Conservation (phyloP, 495 filamentous ascomycete genomes). For the Penicillium tannophilum region DNA sequence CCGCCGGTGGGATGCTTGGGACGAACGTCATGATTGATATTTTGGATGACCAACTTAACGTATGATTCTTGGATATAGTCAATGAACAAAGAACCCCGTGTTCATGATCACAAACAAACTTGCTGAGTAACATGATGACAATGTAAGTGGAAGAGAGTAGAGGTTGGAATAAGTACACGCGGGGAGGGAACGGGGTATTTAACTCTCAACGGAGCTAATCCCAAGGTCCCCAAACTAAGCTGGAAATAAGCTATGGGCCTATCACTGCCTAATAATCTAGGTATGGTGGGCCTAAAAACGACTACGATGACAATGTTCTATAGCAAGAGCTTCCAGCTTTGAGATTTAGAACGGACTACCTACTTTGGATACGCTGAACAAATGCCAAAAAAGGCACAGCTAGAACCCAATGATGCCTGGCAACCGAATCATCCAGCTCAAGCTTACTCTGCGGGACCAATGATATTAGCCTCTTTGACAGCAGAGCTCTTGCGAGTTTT, state of each 20-base stretch:
- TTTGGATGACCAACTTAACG: conserved; percentile 24
- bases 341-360: neutral
- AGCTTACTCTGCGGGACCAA: conserved; percentile 33
- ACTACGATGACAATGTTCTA: neutral
- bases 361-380: neutral
- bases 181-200: neutral
- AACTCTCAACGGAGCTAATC: neutral
- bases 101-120: conserved; percentile 4
- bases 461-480: conserved; percentile 39
- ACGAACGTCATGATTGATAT: conserved; percentile 20
- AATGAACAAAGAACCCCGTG: conserved; percentile 11
- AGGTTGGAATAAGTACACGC: neutral
- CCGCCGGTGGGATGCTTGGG: conserved; percentile 13
- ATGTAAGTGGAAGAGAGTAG: too few species aligned
- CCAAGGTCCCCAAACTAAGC: neutral
- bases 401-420: neutral
- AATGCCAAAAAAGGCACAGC: neutral
- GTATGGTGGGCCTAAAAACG: neutral
- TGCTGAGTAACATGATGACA: neutral
- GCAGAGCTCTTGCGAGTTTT: conserved; percentile 37
- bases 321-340: neutral
- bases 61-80: conserved; percentile 24
- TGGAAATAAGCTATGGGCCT: neutral
- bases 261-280: neutral
- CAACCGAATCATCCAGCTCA: neutral